Conservation (phyloP, 192 early-diverging fungal species). For the Umbelopsis ramanniana region DNA sequence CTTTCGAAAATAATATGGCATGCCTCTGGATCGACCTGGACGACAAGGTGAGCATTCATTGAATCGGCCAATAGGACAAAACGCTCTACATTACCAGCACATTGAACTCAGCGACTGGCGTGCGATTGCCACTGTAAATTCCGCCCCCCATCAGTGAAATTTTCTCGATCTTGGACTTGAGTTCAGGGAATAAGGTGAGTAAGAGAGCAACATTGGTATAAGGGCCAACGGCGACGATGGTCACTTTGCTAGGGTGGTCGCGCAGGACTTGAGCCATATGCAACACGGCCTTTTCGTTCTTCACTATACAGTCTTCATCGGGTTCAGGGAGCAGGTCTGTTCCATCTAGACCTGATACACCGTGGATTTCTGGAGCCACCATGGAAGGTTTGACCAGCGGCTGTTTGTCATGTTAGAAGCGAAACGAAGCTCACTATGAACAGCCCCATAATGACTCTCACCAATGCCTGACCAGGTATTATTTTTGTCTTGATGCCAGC, state of each 20-base stretch:
- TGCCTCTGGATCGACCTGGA: conserved; percentile 29
- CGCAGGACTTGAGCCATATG: conserved; percentile 25
- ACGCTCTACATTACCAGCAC: background rate
- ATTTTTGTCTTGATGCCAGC: conserved; percentile 25
- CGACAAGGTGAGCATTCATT: background rate
- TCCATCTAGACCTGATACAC: conserved; percentile 30
- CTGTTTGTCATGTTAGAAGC: background rate
- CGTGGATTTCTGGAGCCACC: conserved; percentile 25
- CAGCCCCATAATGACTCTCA: background rate
- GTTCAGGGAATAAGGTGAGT: conserved; percentile 47
- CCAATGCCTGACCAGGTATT: conserved; percentile 23
- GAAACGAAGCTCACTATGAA: too few relatives aligned
- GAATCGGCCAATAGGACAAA: background rate
- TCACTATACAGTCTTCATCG: conserved; percentile 7
- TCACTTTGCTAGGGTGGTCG: conserved; percentile 20
- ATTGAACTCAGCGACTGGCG: conserved; percentile 31
- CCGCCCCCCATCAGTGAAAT: conserved; percentile 52
- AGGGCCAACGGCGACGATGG: conserved; percentile 49
- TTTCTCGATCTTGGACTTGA: conserved; percentile 38
- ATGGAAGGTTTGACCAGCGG: conserved; percentile 22
- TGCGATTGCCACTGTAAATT: conserved; percentile 19
- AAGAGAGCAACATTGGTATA: conserved; percentile 52
- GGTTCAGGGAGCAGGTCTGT: conserved; percentile 11
- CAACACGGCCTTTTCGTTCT: conserved; percentile 24
- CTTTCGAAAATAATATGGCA: conserved; percentile 27